phyloP scores from a whole-genome alignment of 2,329 filamentous ascomycete species.

The Mycosphaerella sp. region DNA sequence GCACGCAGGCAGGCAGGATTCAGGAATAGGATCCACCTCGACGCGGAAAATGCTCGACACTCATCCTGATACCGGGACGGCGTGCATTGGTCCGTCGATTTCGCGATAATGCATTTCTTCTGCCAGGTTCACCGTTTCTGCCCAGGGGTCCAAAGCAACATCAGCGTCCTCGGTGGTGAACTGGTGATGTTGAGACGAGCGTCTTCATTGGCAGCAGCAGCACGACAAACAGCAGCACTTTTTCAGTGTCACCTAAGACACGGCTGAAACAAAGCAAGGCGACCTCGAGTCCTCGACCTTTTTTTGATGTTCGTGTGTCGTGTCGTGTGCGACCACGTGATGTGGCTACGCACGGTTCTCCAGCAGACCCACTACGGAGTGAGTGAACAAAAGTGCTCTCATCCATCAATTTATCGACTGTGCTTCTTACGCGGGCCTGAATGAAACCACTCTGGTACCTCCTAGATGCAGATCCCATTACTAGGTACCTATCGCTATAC shows the following conservation, averaged over 20 bases:
- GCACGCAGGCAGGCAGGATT: background rate
- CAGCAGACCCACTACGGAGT: background rate
- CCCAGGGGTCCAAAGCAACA: conserved; percentile 7
- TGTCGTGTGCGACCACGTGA: background rate
- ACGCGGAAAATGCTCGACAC: conserved; percentile 1
- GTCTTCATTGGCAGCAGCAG: background rate
- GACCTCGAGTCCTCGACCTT: background rate
- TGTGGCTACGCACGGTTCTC: background rate
- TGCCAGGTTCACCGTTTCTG: background rate
- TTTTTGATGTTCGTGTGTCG: background rate
- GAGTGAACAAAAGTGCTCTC: background rate
- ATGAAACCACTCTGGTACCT: background rate
- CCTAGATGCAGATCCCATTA: too few species aligned
- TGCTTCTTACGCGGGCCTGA: too few species aligned
- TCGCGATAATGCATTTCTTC: conserved; percentile 9
- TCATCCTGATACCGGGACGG: conserved; percentile 13
- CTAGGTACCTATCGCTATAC: too few species aligned
- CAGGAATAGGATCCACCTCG: background rate
- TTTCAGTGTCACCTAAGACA: background rate
- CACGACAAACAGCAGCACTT: background rate
- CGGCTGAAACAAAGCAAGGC: background rate
- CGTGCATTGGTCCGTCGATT: conserved; percentile 19
- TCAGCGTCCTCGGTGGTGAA: background rate
- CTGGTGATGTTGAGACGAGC: background rate
- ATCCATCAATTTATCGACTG: too few species aligned